Percentiles rank a stretch among this genome's conserved stretches.
Conservation (phyloP, 2,329 filamentous ascomycete genomes). For the Hortaea werneckii region DNA sequence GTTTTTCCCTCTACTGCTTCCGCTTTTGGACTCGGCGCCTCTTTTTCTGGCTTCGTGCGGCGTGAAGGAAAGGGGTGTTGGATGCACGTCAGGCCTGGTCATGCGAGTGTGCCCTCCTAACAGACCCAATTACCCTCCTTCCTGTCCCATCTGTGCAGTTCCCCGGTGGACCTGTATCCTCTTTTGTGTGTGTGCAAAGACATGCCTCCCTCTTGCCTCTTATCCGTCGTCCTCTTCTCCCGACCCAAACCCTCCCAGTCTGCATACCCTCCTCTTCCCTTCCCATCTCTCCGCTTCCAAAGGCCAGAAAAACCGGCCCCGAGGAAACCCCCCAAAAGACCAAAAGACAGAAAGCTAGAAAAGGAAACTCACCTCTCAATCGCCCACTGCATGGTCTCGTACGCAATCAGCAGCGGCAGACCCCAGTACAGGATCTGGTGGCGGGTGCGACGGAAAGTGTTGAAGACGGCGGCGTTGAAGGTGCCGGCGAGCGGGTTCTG, state of each 20-base stretch:
- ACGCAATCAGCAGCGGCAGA: slow-evolving; percentile 67
- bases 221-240: background rate
- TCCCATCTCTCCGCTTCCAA: background rate
- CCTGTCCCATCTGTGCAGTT: background rate
- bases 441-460: slow-evolving; percentile 79
- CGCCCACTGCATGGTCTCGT: slow-evolving; percentile 83
- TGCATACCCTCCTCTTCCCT: background rate
- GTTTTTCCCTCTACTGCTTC: background rate
- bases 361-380: slow-evolving; percentile 64
- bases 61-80: too few relatives aligned
- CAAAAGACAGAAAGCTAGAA: background rate
- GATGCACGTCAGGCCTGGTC: too few relatives aligned
- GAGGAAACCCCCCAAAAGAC: too few relatives aligned
- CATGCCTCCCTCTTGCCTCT: background rate
- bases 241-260: background rate
- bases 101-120: too few relatives aligned
- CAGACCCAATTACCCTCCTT: background rate
- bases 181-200: too few relatives aligned
- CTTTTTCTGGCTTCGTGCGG: too few relatives aligned
- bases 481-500: slow-evolving; percentile 78
- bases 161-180: background rate
- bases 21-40: background rate
- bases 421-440: slow-evolving; percentile 82
- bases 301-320: background rate
- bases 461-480: slow-evolving; percentile 79